Base-by-base conservation (phyloP, 2,329 filamentous ascomycete species). In the Chaetomiaceae sp. region DNA sequence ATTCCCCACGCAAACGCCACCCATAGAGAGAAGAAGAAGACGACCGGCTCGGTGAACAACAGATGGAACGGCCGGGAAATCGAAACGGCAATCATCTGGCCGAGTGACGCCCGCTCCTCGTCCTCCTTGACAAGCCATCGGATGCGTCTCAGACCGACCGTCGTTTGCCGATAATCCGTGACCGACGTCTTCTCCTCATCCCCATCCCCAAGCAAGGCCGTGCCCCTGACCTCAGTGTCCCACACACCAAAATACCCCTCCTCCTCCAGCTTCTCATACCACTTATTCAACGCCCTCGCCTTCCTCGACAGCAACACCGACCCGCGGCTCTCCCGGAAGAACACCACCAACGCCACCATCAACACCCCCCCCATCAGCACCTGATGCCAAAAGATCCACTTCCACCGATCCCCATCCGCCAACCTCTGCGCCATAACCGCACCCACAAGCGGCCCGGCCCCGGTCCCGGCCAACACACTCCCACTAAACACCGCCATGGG, bases 401-500 rank as follows among this genome's bases (percentile, higher is more conserved):
- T 79, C 88, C 88, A 95, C 3, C 40, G 47, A 38, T 54, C 50
- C 8, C 56, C 60, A 4, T 47, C 18, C 4, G 67, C 74, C 1
- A 78, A 73, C 41, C 78, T 72, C 29, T 85, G 68, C 0, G 83
- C 78, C 51, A 96, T 79, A 37, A 83, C 78, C 1, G 86, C 79
- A 4, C 76, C 77, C 1, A 89, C 69, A 6, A 95, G 60, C 0
- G 89, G 89, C 0, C 89, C 90, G 1, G 84, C 68, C 0, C 88
- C 88, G 0, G 88, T 94, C 0, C 88, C 91, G 9, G 84, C 74
- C 0, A 96, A 69, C 0, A 88, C 89, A 3, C 74, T 72, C 1
- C 84, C 87, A n/a, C 84, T 85, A 63, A 95, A 96, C 0, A 95
- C 62, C 0, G 88, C 84, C 91, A 96, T 95, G 0, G 90, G 86